These are phyloP conservation scores for Vigna angularis DNA, from an alignment of 306 rosid species.

Conservation along the genomic window DNA sequence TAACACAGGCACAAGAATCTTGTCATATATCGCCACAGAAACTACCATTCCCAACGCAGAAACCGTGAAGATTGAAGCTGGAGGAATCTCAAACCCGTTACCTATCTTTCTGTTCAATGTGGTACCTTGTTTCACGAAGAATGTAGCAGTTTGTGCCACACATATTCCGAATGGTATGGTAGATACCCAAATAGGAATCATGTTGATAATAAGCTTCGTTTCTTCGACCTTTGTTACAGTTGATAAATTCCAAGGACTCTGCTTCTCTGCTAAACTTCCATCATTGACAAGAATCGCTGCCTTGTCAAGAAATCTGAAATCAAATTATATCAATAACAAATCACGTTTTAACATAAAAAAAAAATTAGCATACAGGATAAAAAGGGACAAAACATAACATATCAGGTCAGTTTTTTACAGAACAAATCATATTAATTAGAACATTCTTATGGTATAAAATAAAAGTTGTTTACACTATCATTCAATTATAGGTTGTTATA, in stretches of 20 bases:
- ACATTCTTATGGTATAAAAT: background rate
- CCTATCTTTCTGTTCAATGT: conserved; percentile 57
- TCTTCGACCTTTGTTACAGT: conserved; percentile 84
- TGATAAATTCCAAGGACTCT: conserved; percentile 74
- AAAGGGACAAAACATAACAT: background rate
- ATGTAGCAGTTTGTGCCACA: conserved; percentile 80
- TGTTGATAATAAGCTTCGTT: conserved; percentile 81
- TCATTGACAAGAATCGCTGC: conserved; percentile 71
- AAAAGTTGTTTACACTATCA: background rate
- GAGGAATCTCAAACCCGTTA: conserved; percentile 63
- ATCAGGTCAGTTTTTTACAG: background rate
- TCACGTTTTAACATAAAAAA: background rate
- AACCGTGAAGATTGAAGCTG: conserved; percentile 74
- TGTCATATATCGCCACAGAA: conserved; percentile 78
- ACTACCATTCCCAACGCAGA: conserved; percentile 76
- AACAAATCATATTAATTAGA: background rate
- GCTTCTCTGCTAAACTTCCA: conserved; percentile 49
- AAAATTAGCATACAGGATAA: background rate
- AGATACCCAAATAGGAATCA: conserved; percentile 86
- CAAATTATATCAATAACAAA: conserved; percentile 16
- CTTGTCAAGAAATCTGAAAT: conserved; percentile 83
- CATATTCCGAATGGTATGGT: conserved; percentile 77
- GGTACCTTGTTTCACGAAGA: conserved; percentile 82
- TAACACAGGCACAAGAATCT: conserved; percentile 67
- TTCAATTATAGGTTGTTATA: background rate